Evolutionary conservation across 768 basidiomycete genomes (phyloP), one percentile per base, ranked within the genome.

Genomic region (Agrocybe praecox): DNA sequence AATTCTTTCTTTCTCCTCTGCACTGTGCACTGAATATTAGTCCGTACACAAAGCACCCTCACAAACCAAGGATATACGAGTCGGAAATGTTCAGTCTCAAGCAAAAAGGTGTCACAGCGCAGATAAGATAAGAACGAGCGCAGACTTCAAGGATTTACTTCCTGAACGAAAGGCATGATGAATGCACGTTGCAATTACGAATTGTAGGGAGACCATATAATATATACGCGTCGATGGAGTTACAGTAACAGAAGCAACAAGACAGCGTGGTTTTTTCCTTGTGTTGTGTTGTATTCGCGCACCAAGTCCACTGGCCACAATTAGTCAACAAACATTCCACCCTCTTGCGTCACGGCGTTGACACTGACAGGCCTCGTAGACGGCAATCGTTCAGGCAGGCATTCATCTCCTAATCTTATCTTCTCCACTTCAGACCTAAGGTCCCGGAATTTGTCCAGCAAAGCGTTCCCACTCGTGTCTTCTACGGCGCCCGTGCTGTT

Each of bases 351-450:
- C 60, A 52, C 17, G 42, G 58, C 14, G 63, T 55, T 53, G 53
- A 57, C 6, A 40, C 36, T 40, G 36, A 40, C 36, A 40, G 62
- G 56, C 18, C 42, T 44, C 6, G 63, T 42, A 22, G 53, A 24
- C 23, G 40, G 54, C 36, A 53, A 45, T 57, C 47, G 60, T 53
- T 24, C 48, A 29, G 34, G 56, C 22, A 29, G 26, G 11, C 47
- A 26, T 32, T 56, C 49, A 12, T 61, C 56, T 2, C 65, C 67
- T 7, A 58, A 66, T 19, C 74, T 70, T 7, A 82, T 64, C 11
- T 52, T 65, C 34, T 68, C 62, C 22, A 81, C 55, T 53, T 80
- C 80, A 22, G 72, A 64, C 58, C 74, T 72, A 79, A 81, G 83
- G 0, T 58, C 64, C 50, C 64, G 65, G 55, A 81, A 77, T 55